Evolutionary conservation across 371 early-diverging fungal species (phyloP), one percentile per base, ranked within the genome.

Genomic region (Smittium culicis): DNA sequence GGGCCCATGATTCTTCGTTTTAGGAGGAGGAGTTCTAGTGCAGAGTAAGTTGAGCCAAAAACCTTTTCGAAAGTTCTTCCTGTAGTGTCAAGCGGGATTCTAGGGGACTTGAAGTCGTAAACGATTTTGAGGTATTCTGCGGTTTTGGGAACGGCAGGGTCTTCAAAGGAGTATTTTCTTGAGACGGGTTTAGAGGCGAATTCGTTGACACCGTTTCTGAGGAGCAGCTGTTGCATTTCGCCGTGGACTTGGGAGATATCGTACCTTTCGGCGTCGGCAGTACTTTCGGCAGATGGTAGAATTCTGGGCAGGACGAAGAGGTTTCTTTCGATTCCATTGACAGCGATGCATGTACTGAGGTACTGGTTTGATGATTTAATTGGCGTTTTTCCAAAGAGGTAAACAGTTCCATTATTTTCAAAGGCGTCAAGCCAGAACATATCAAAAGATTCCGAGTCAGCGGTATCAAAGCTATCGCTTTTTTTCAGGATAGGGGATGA

Each of bases 1-100:
- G 99, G 99, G 0, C 99, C 99, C 95, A 94, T 98, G 34, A 98
- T 78, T 69, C 91, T 87, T 54, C 95, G 86, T 73, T 96, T 94
- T 31, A 94, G 79, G 32, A 98, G 73, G 60, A 98, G 88, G 58
- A 88, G 84, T 74, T 98, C 99, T n/a, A 96, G 77, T 1, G 96
- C 92, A 29, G 83, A 82, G 1, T 94, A 93, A 58, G 84, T 83
- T 1, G 88, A 78, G 16, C 98, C 99, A 80, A 98, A 98, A 0
- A 90, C 79, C 65, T 82, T 89, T 68, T 86, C 84, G 72, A 96
- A 96, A 0, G 92, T 88, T 60, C 76, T 78, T 0, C 99, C 96
- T 14, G 69, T 75, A 25, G 91, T 70, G 16, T 86, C 82, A 0
- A 73, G 71, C 0, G 92, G 89, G 29, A 95, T 72, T 54, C 77